Percentiles rank a stretch among this genome's conserved stretches.
These are phyloP conservation scores for Mollisiaceae sp. DNA, from an alignment of 2,329 filamentous ascomycete genomes.

Conservation along the genomic window DNA sequence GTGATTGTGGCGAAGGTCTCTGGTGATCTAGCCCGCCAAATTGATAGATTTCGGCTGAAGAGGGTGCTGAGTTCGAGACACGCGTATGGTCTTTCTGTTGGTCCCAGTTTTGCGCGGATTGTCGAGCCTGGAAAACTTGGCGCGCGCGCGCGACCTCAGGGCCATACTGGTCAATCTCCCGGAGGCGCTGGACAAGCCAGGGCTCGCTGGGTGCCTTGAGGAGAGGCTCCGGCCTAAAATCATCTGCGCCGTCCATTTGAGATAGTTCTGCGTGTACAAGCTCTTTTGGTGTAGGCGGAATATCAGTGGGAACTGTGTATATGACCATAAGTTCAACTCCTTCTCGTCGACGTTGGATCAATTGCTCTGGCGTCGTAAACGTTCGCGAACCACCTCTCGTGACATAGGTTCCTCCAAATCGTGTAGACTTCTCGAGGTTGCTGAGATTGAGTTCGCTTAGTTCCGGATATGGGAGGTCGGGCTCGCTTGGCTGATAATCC, in stretches of 20 bases:
- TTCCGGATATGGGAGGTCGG: slow-evolving; percentile 58
- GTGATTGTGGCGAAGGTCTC: neutral
- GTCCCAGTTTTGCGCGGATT: slow-evolving; percentile 28
- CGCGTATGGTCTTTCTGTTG: neutral
- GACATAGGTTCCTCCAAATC: slow-evolving; percentile 54
- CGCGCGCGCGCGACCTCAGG: slow-evolving; percentile 36
- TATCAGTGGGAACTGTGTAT: slow-evolving; percentile 43
- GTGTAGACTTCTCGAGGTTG: slow-evolving; percentile 40
- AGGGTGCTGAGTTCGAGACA: slow-evolving; percentile 3
- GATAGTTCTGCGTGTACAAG: slow-evolving; percentile 28
- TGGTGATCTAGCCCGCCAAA: slow-evolving; percentile 21
- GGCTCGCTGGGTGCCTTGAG: slow-evolving; percentile 36
- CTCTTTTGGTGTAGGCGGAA: slow-evolving; percentile 43
- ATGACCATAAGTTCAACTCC: slow-evolving; percentile 61
- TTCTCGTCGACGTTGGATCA: slow-evolving; percentile 61
- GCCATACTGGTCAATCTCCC: slow-evolving; percentile 40
- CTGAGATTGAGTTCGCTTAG: slow-evolving; percentile 51
- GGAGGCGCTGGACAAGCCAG: slow-evolving; percentile 39
- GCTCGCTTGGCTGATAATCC: slow-evolving; percentile 36
- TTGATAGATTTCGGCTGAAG: slow-evolving; percentile 26
- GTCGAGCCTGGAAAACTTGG: slow-evolving; percentile 31
- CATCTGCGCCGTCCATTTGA: slow-evolving; percentile 22
- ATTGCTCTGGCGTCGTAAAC: slow-evolving; percentile 61
- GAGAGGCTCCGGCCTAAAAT: slow-evolving; percentile 21
- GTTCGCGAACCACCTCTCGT: slow-evolving; percentile 58